These are phyloP conservation scores for Lolium rigidum DNA, from an alignment of 176 grass and related monocot genomes.

Conservation along the genomic window DNA sequence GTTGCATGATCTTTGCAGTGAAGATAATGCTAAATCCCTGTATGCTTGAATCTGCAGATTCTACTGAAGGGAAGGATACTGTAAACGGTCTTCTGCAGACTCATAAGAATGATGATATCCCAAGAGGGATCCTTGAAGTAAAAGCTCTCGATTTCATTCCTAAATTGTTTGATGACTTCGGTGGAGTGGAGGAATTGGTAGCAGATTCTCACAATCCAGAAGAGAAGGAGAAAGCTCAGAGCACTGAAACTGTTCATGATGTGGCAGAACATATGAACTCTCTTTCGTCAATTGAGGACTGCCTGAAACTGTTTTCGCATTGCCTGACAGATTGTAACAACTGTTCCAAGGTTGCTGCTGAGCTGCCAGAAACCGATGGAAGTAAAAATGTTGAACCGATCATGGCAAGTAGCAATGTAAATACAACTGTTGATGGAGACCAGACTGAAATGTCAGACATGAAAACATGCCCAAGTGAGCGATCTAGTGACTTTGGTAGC, in stretches of 20 bases:
- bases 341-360: slow-evolving; percentile 39
- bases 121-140: not conserved
- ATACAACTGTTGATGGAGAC: not conserved
- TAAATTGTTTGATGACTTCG: slow-evolving; percentile 30
- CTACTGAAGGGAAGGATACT: slow-evolving; percentile 44
- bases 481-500: slow-evolving; percentile 23
- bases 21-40: slow-evolving; percentile 33
- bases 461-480: slow-evolving; percentile 36
- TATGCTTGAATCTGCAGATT: slow-evolving; percentile 58
- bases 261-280: slow-evolving; percentile 7
- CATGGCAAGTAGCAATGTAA: slow-evolving; percentile 7
- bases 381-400: slow-evolving; percentile 16
- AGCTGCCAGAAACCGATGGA: not conserved
- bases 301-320: not conserved
- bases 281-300: slow-evolving; percentile 36
- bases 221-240: slow-evolving; percentile 30
- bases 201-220: not conserved
- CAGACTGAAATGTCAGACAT: slow-evolving; percentile 23
- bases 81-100: slow-evolving; percentile 29
- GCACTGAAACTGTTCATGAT: slow-evolving; percentile 17
- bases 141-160: slow-evolving; percentile 39
- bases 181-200: not conserved
- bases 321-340: not conserved
- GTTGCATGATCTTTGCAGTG: slow-evolving; percentile 50
- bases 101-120: slow-evolving; percentile 13